phyloP scores from a whole-genome alignment of 805 yeast species.

The Wickerhamomyces kurtzmanii region DNA sequence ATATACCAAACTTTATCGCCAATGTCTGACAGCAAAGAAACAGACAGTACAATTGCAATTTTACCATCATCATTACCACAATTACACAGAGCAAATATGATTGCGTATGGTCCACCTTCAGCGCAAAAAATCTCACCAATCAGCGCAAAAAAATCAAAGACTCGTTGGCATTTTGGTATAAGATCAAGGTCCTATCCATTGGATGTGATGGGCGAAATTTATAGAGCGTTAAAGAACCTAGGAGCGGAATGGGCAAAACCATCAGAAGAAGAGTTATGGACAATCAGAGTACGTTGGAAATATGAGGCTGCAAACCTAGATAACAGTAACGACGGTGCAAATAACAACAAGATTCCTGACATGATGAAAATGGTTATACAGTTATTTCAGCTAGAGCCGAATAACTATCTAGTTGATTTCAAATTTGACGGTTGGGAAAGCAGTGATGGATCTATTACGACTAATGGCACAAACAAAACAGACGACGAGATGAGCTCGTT shows the following conservation, averaged over 20 bases:
- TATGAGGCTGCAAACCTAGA: slow-evolving; percentile 36
- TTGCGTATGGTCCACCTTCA: slow-evolving; percentile 41
- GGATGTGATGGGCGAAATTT: slow-evolving; percentile 98
- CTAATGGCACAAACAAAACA: slow-evolving; percentile 18
- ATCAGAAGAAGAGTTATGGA: slow-evolving; percentile 91
- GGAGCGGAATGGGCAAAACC: slow-evolving; percentile 99
- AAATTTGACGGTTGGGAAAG: slow-evolving; percentile 97
- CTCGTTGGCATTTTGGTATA: slow-evolving; percentile 98
- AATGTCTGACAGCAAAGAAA: slow-evolving; percentile 19
- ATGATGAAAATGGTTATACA: slow-evolving; percentile 96
- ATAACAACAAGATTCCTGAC: slow-evolving; percentile 44
- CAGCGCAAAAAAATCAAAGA: slow-evolving; percentile 75
- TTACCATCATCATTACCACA: slow-evolving; percentile 92
- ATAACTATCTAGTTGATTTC: slow-evolving; percentile 92
- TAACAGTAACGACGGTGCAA: slow-evolving; percentile 6
- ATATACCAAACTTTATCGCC: slow-evolving; percentile 14
- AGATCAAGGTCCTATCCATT: slow-evolving; percentile 92
- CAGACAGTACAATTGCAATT: slow-evolving; percentile 76
- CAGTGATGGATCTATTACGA: slow-evolving; percentile 22
- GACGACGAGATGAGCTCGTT: slow-evolving; percentile 81
- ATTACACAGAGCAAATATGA: slow-evolving; percentile 90
- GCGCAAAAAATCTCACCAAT: slow-evolving; percentile 39
- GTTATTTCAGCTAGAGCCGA: slow-evolving; percentile 89
- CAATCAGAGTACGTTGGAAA: slow-evolving; percentile 90
- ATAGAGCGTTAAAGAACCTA: slow-evolving; percentile 82